Evolutionary conservation across 2,329 filamentous ascomycete species (phyloP).

Genomic region (Diaporthe citri): DNA sequence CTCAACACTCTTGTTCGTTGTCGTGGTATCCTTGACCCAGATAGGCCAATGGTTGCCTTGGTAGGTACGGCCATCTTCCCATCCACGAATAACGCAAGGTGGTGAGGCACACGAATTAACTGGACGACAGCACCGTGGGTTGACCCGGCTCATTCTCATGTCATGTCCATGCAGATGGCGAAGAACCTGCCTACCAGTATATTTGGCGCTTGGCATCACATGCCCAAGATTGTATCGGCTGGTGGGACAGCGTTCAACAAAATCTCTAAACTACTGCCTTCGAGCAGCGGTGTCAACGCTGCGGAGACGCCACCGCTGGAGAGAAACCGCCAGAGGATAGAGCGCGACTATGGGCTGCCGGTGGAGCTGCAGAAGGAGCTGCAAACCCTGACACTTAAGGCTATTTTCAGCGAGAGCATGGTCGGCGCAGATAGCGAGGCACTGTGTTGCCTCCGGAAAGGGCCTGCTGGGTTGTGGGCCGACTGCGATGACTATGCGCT

Average conservation of each 20-base stretch:
- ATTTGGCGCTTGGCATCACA: constrained; percentile 28
- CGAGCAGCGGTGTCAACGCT: constrained; percentile 4
- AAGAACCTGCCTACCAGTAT: constrained; percentile 10
- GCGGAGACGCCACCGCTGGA: not conserved
- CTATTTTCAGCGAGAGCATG: constrained; percentile 28
- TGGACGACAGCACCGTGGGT: constrained; percentile 33
- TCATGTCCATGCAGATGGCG: constrained; percentile 18
- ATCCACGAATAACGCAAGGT: not conserved
- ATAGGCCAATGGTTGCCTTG: constrained; percentile 40
- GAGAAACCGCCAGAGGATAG: not conserved
- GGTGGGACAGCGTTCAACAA: not conserved
- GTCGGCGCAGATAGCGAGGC: constrained; percentile 38
- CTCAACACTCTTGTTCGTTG: constrained; percentile 35
- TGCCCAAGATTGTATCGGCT: constrained; percentile 8
- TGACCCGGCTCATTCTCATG: constrained; percentile 27
- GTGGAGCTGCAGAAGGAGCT: not conserved
- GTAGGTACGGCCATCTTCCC: constrained; percentile 4
- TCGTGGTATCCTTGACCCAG: constrained; percentile 27
- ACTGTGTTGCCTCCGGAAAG: constrained; percentile 30
- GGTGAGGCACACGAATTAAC: not conserved
- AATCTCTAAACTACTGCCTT: not conserved
- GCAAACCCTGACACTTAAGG: not conserved
- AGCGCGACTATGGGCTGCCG: constrained; percentile 10
- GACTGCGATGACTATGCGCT: constrained; percentile 31
- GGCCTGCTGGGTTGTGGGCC: constrained; percentile 33